These are phyloP conservation scores for Pilatotrama ljubarskyi DNA, from an alignment of 768 basidiomycete genomes.

Conservation along the genomic window DNA sequence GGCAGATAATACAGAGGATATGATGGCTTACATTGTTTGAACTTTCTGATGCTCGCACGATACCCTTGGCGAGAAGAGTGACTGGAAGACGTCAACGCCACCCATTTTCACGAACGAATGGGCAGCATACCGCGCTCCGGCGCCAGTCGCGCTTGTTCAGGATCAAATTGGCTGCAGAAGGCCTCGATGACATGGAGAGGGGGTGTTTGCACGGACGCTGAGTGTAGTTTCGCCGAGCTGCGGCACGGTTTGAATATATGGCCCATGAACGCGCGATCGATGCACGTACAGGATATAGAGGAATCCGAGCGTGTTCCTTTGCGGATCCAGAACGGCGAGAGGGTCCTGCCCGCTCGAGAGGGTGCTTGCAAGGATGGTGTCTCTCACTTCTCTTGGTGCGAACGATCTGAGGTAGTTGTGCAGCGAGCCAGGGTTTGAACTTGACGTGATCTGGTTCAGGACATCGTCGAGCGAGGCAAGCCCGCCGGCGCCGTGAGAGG, in stretches of 20 bases:
- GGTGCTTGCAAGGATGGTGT: constrained; percentile 53
- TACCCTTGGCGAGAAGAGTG: constrained; percentile 63
- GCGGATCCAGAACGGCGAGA: constrained; percentile 55
- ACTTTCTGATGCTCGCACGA: constrained; percentile 49
- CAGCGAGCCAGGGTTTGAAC: neutral
- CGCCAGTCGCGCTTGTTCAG: constrained; percentile 62
- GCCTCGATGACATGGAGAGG: constrained; percentile 43
- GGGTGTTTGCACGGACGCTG: constrained; percentile 40
- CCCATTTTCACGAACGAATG: neutral
- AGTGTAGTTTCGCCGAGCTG: constrained; percentile 61
- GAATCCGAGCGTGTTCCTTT: constrained; percentile 60
- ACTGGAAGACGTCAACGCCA: constrained; percentile 43
- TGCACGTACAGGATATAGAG: constrained; percentile 70
- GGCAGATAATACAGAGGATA: neutral
- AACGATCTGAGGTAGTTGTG: constrained; percentile 27
- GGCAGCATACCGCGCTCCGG: constrained; percentile 60
- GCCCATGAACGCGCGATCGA: neutral
- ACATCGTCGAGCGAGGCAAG: constrained; percentile 14
- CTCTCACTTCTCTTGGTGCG: constrained; percentile 58
- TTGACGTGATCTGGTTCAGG: constrained; percentile 9
- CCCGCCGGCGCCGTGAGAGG: neutral
- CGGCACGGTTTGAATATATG: neutral
- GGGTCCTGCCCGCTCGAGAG: constrained; percentile 69
- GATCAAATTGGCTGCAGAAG: constrained; percentile 65
- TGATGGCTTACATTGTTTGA: constrained; percentile 49